phyloP scores from a whole-genome alignment of 306 rosid species.

The Quillaja saponaria region DNA sequence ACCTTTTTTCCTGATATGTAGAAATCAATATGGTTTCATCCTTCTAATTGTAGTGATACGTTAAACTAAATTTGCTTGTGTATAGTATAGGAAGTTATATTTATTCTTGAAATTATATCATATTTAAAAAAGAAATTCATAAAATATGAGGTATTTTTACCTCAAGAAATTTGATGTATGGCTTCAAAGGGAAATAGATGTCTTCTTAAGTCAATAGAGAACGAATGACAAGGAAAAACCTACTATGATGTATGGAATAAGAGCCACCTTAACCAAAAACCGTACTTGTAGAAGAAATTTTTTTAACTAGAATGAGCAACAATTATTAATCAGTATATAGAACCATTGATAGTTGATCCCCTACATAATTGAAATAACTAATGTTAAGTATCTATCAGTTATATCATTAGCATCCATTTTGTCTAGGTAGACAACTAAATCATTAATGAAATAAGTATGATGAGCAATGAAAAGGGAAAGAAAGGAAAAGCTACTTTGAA shows the following conservation, averaged over 20 bases:
- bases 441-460: neutral
- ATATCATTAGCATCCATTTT: neutral
- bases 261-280: slow-evolving; percentile 63
- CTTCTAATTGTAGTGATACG: no score
- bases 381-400: no score
- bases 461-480: neutral
- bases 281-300: slow-evolving; percentile 24
- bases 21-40: no score
- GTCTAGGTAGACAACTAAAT: neutral
- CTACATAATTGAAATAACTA: neutral
- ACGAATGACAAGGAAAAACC: slow-evolving; percentile 94
- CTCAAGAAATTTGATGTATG: slow-evolving; percentile 96
- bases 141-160: slow-evolving; percentile 44
- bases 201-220: slow-evolving; percentile 98
- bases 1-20: no score
- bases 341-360: neutral
- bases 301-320: slow-evolving; percentile 7
- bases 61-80: no score
- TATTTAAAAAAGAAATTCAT: no score
- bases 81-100: no score
- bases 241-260: slow-evolving; percentile 87
- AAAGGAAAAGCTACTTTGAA: no score
- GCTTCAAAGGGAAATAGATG: slow-evolving; percentile 87
- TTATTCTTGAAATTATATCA: no score
- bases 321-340: neutral